Percentiles rank a stretch among this genome's conserved stretches.
Conservation (phyloP, 192 early-diverging fungal genomes). For the Backusella australiensis region DNA sequence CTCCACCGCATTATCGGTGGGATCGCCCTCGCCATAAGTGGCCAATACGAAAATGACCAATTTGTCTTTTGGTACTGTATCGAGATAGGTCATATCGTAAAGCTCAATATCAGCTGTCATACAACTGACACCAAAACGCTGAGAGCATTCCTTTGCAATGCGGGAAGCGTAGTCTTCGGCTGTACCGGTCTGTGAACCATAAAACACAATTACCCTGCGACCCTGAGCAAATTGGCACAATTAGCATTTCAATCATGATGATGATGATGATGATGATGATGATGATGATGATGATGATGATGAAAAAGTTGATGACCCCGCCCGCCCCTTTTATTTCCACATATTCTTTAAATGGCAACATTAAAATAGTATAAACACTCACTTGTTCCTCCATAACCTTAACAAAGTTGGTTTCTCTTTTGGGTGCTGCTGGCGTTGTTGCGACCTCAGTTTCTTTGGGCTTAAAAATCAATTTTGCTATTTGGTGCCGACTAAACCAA, state of each 20-base stretch:
- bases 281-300: neutral
- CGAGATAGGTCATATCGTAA: slow-evolving; percentile 86
- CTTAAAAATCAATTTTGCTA: neutral
- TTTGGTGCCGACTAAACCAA: slow-evolving; percentile 26
- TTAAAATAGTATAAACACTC: slow-evolving; percentile 12
- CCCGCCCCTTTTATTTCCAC: neutral
- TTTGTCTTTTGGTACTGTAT: slow-evolving; percentile 61
- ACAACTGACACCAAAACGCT: slow-evolving; percentile 68
- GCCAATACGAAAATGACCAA: slow-evolving; percentile 92
- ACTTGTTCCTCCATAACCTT: slow-evolving; percentile 56
- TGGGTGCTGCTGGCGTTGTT: slow-evolving; percentile 23
- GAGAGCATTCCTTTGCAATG: slow-evolving; percentile 79
- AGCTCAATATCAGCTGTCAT: slow-evolving; percentile 89
- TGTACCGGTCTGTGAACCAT: slow-evolving; percentile 98
- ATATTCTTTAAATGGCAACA: neutral
- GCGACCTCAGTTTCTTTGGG: neutral
- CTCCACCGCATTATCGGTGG: slow-evolving; percentile 96
- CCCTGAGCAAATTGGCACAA: slow-evolving; percentile 35
- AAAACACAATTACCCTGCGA: slow-evolving; percentile 84
- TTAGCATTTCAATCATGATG: neutral
- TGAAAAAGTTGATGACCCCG: neutral
- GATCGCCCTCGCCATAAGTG: slow-evolving; percentile 97
- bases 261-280: neutral
- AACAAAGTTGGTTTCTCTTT: slow-evolving; percentile 47
- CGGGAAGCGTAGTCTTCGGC: slow-evolving; percentile 97